These are phyloP conservation scores for Trametes sanguinea DNA, from an alignment of 768 basidiomycete species.

Conservation along the genomic window DNA sequence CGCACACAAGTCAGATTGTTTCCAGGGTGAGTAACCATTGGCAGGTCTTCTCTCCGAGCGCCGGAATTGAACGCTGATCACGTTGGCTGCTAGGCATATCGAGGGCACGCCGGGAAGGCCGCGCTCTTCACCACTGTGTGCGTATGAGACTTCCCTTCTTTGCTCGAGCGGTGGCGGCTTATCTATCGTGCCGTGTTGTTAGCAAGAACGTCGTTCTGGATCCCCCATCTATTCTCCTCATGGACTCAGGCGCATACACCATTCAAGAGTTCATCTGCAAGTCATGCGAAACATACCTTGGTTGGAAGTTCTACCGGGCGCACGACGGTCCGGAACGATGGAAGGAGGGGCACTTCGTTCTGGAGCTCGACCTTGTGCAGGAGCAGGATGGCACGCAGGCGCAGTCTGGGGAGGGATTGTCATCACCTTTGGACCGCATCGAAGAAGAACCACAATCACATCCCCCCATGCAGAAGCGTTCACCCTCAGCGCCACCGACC, in stretches of 20 bases:
- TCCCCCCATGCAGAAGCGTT: conserved; percentile 12
- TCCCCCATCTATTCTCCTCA: conserved; percentile 53
- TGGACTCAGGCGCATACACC: conserved; percentile 65
- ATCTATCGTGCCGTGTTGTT: conserved; percentile 1
- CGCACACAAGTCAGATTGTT: conserved; percentile 20
- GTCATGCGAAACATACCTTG: conserved; percentile 53
- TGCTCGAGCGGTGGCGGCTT: background rate
- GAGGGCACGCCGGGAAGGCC: conserved; percentile 60
- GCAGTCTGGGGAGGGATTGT: conserved; percentile 38
- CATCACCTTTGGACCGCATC: conserved; percentile 33
- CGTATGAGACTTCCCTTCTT: conserved; percentile 23
- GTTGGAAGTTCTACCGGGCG: conserved; percentile 64
- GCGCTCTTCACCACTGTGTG: conserved; percentile 59
- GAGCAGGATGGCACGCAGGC: conserved; percentile 35
- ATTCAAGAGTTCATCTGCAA: conserved; percentile 58
- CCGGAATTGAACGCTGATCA: background rate
- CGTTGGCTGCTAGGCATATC: conserved; percentile 41
- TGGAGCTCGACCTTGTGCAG: conserved; percentile 46
- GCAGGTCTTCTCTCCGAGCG: background rate
- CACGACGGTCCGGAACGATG: conserved; percentile 58
- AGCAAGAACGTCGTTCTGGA: conserved; percentile 51
- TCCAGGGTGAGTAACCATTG: conserved; percentile 23
- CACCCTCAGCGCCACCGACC: conserved; percentile 15
- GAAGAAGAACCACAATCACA: conserved; percentile 34
- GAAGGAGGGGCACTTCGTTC: conserved; percentile 60